Evolutionary conservation across 2,329 filamentous ascomycete genomes (phyloP), one percentile per base, ranked within the genome.

Genomic region (Microascus cirrosus): DNA sequence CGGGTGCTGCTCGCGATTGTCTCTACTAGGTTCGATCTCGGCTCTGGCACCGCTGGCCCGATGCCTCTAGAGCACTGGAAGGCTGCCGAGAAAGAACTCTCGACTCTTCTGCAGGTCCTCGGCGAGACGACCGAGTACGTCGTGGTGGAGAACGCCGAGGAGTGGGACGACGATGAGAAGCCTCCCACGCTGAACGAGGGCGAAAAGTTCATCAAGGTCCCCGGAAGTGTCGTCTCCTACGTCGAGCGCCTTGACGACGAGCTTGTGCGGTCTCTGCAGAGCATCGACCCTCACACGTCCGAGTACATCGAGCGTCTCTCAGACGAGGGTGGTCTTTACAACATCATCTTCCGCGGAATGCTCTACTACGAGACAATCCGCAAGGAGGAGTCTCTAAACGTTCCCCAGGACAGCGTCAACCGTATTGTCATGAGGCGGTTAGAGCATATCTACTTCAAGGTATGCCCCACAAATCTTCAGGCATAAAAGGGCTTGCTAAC

Each of bases 81-180:
- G 78, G 78, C 87, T 45, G 93, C 94, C 45, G 89, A 96, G 74
- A 84, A 87, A 71, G 94, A 99, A 70, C 85, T 97, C 61, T 82
- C 82, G 15, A 80, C 80, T 54, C 82, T 99, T 34, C 80, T 99
- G 48, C 77, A 84, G 61, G 84, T 91, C 20, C 84, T 99, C 48
- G 90, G 95, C 71, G 74, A 81, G 60, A 90, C 90, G 75, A 79
- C 80, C 61, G 85, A 94, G 62, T 88, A 93, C 69, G 79, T 97
- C 56, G 90, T 99, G 54, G 79, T 94, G 25, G 94, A 99, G 75
- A 86, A 83, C 64, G 94, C 90, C 24, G 94, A 99, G 70, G 94
- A 99, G 74, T 97, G 94, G 94, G 94, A 99, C 65, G 94, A 99
- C 67, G 95, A 99, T 65, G 95, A 99, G 66, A 97, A 96, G 79